A percentile compares a stretch with the other conserved stretches of the same genome.
Evolutionary conservation across 177 flowering plant genomes (phyloP).

Genomic region (Vitis hybrid): DNA sequence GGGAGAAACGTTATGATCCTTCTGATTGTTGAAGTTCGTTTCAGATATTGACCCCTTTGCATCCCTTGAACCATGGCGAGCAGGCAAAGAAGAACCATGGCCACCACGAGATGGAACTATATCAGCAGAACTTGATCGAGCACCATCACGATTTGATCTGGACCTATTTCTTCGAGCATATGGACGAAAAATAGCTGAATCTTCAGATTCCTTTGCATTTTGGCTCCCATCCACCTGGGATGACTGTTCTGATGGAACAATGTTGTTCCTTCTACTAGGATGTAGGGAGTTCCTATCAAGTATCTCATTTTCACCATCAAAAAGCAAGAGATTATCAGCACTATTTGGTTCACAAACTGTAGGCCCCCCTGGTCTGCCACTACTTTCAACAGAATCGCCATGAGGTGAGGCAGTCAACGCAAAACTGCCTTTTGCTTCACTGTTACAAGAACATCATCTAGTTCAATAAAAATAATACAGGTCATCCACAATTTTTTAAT

Average conservation of each 20-base stretch:
- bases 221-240: constrained; percentile 51
- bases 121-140: constrained; percentile 54
- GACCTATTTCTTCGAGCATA: constrained; percentile 89
- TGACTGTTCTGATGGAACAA: constrained; percentile 56
- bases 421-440: constrained; percentile 95
- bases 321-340: constrained; percentile 83
- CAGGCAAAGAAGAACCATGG: constrained; percentile 47
- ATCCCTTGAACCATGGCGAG: constrained; percentile 52
- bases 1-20: constrained; percentile 34
- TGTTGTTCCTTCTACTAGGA: constrained; percentile 38
- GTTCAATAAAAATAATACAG: background rate
- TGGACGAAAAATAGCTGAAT: constrained; percentile 63
- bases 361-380: constrained; percentile 71
- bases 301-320: constrained; percentile 68
- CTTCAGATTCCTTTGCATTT: constrained; percentile 67
- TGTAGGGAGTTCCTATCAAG: constrained; percentile 42
- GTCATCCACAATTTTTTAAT: background rate
- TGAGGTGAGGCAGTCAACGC: constrained; percentile 77
- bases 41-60: constrained; percentile 41
- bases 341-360: constrained; percentile 68
- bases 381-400: constrained; percentile 94
- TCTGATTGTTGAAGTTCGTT: constrained; percentile 22
- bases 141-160: constrained; percentile 61
- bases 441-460: constrained; percentile 26
- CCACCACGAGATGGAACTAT: constrained; percentile 41